Conservation (phyloP, 1,284 basidiomycete genomes). For the Trichosporon coremiiforme region DNA sequence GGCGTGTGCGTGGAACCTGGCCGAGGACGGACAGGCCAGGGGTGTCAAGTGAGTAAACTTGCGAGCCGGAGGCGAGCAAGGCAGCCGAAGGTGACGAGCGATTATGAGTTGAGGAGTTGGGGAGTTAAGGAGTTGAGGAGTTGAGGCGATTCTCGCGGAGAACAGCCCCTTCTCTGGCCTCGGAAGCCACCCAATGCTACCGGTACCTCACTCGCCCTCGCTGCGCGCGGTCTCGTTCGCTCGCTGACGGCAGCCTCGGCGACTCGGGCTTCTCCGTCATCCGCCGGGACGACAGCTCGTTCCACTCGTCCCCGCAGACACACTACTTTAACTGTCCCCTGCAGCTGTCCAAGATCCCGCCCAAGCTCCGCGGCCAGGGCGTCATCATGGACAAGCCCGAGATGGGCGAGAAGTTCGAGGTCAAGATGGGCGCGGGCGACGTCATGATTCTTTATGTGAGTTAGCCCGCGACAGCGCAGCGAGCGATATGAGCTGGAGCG, state of each 20-base stretch:
- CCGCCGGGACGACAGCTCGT: constrained; percentile 45
- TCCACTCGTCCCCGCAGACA: constrained; percentile 49
- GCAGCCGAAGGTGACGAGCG: background rate
- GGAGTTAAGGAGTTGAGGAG: no score
- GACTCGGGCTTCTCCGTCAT: constrained; percentile 56
- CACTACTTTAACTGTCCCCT: constrained; percentile 58
- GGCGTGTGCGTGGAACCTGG: constrained; percentile 52
- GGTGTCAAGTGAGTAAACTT: constrained; percentile 57
- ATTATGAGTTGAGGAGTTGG: no score
- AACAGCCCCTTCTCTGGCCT: no score
- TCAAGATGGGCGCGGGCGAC: constrained; percentile 52
- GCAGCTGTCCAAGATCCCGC: constrained; percentile 49
- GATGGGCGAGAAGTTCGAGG: constrained; percentile 45
- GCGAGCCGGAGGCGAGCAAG: background rate
- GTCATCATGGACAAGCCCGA: constrained; percentile 42
- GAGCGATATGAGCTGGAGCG: background rate
- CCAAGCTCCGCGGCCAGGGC: constrained; percentile 32
- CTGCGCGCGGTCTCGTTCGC: background rate
- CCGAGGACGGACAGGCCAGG: constrained; percentile 54
- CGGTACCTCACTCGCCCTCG: background rate
- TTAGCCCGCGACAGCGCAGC: background rate
- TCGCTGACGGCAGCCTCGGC: constrained; percentile 44
- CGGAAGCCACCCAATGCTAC: no score
- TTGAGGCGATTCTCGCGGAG: no score
- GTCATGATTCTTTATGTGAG: constrained; percentile 54